Conservation (phyloP, 768 basidiomycete genomes). For the Rhizopogon vesiculosus region DNA sequence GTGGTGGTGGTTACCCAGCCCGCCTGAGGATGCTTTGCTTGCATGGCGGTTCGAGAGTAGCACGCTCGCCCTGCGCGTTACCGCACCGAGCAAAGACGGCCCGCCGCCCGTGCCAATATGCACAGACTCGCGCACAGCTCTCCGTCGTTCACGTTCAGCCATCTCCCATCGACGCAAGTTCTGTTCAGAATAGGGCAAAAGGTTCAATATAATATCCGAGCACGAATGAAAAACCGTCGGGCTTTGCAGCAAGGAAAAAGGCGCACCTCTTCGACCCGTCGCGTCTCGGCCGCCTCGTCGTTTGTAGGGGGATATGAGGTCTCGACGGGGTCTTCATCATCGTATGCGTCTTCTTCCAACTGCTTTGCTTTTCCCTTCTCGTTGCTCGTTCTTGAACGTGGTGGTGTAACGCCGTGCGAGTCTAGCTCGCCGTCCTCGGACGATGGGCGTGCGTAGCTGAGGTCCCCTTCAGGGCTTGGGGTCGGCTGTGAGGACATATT, state of each 20-base stretch:
- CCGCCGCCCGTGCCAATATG: constrained; percentile 7
- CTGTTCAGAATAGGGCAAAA: constrained; percentile 30
- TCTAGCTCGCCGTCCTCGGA: constrained; percentile 21
- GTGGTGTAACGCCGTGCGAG: constrained; percentile 16
- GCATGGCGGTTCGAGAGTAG: constrained; percentile 46
- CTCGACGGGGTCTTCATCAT: constrained; percentile 22
- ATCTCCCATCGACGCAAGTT: constrained; percentile 76
- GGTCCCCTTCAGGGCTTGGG: constrained; percentile 42
- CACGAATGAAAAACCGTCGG: constrained; percentile 3
- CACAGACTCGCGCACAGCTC: constrained; percentile 59
- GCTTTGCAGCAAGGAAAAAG: not conserved
- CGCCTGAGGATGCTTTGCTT: constrained; percentile 22
- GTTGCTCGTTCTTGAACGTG: constrained; percentile 19
- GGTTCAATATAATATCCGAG: constrained; percentile 1
- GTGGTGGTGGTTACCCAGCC: constrained; percentile 27
- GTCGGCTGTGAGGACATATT: constrained; percentile 9
- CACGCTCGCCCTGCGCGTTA: constrained; percentile 55
- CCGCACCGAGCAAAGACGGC: constrained; percentile 50
- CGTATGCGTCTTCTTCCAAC: constrained; percentile 14
- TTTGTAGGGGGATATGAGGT: constrained; percentile 58
- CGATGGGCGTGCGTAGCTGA: constrained; percentile 32
- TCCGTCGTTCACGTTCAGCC: constrained; percentile 72
- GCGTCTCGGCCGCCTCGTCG: constrained; percentile 64
- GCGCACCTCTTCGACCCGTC: constrained; percentile 66
- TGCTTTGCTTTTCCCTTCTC: constrained; percentile 31